A percentile compares a stretch with the other conserved stretches of the same genome.
Conservation (phyloP, 108 stramenopile genomes). For the Cyclotella distinguenda region DNA sequence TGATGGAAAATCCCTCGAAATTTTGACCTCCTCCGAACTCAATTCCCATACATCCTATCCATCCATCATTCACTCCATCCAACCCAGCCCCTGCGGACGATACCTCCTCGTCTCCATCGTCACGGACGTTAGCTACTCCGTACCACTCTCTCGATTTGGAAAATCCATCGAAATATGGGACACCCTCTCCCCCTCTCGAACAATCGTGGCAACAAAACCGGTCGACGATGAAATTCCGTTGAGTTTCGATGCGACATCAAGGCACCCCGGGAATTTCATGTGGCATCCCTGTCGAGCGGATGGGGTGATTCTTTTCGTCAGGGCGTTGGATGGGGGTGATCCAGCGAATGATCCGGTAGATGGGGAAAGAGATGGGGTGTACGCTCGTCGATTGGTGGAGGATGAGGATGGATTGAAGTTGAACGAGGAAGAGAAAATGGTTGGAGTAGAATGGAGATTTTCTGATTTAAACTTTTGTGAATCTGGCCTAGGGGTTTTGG, state of each 20-base stretch:
- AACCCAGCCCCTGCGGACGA: conserved; percentile 27
- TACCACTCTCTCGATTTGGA: conserved; percentile 31
- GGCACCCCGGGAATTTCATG: conserved; percentile 28
- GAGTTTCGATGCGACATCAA: conserved; percentile 38
- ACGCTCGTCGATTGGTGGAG: conserved; percentile 9
- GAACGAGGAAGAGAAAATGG: conserved; percentile 16
- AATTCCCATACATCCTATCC: conserved; percentile 13
- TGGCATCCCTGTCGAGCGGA: conserved; percentile 33
- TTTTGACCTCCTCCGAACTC: not conserved
- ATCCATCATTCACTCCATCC: conserved; percentile 16
- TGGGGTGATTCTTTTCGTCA: conserved; percentile 15
- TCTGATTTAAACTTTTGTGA: conserved; percentile 23
- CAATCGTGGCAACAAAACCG: conserved; percentile 20
- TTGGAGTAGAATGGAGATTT: conserved; percentile 37
- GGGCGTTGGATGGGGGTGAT: conserved; percentile 40
- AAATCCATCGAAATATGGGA: conserved; percentile 36
- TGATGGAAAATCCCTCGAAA: not conserved
- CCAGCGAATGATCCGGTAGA: conserved; percentile 21
- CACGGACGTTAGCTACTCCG: conserved; percentile 34
- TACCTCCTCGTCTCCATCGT: conserved; percentile 19
- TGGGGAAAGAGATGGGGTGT: conserved; percentile 37
- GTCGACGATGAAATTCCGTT: conserved; percentile 49
- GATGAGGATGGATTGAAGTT: conserved; percentile 12
- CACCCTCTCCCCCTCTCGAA: conserved; percentile 5
- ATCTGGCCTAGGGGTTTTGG: conserved; percentile 16